Conservation (phyloP, 176 grass and related monocot species). For the Paspalum notatum region DNA sequence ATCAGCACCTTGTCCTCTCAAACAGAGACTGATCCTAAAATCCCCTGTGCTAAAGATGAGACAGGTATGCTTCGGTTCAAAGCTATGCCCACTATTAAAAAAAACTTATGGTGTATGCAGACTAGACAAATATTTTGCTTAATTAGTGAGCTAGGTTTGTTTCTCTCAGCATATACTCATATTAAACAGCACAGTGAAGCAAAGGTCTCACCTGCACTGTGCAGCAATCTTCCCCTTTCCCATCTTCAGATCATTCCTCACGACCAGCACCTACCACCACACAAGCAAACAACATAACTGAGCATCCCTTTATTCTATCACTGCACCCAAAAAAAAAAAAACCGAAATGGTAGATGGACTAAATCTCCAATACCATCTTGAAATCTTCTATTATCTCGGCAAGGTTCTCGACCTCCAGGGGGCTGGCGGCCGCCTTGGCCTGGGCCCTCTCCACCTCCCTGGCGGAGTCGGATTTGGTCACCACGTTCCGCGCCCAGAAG, state of each 20-base stretch:
- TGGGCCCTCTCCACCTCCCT: conserved; percentile 40
- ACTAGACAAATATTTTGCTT: not conserved
- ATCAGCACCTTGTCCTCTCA: not conserved
- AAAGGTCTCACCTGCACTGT: conserved; percentile 77
- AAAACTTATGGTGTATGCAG: not conserved
- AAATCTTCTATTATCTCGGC: conserved; percentile 93
- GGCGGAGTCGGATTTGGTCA: conserved; percentile 47
- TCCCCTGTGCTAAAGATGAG: not conserved
- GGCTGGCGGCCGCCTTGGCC: conserved; percentile 32
- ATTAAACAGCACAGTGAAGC: not conserved
- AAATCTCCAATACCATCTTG: conserved; percentile 70
- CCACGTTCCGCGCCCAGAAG: conserved; percentile 58
- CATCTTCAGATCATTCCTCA: conserved; percentile 98
- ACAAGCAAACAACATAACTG: not conserved
- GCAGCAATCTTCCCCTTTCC: conserved; percentile 98
- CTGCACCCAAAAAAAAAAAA: not conserved
- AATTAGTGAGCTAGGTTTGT: not conserved
- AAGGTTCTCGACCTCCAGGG: conserved; percentile 82
- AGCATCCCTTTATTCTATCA: not conserved
- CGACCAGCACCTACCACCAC: conserved; percentile 72
- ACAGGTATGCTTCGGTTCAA: not conserved
- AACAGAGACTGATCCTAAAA: not conserved
- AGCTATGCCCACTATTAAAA: not conserved
- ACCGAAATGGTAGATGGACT: not conserved
- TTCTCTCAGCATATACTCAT: not conserved